Evolutionary conservation across 164 flowering plant genomes (phyloP).

Genomic region (Pachysandra terminalis): DNA sequence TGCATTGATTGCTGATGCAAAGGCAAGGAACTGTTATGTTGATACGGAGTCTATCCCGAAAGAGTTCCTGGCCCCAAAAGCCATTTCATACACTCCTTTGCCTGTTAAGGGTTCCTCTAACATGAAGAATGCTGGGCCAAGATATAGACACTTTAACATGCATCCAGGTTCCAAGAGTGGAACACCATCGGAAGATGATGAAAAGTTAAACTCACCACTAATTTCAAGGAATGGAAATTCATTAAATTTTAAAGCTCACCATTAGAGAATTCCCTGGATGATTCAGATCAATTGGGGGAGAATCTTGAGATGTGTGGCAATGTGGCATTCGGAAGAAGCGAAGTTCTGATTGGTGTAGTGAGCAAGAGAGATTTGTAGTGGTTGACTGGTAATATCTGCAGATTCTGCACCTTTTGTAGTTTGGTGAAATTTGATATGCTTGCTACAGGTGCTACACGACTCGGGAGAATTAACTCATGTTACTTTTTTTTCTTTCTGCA

Average conservation of each 20-base stretch:
- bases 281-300: constrained; percentile 34
- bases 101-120: constrained; percentile 31
- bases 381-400: background rate
- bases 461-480: background rate
- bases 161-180: constrained; percentile 47
- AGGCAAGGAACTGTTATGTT: constrained; percentile 49
- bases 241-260: constrained; percentile 24
- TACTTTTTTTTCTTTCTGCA: too few relatives aligned
- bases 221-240: constrained; percentile 34
- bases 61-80: constrained; percentile 43
- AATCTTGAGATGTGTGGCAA: constrained; percentile 45
- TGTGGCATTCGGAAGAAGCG: constrained; percentile 40
- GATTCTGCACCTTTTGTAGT: background rate
- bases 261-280: constrained; percentile 34
- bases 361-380: constrained; percentile 23
- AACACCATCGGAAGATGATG: constrained; percentile 30
- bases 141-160: constrained; percentile 40
- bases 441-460: background rate
- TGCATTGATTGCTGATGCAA: constrained; percentile 65
- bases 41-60: constrained; percentile 67
- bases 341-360: background rate
- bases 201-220: constrained; percentile 16
- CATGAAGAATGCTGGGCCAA: constrained; percentile 37
- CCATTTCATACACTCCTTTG: constrained; percentile 23
- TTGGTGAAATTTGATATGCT: background rate